phyloP scores from a whole-genome alignment of 257 asterid genomes.

The Plectranthus barbatus region DNA sequence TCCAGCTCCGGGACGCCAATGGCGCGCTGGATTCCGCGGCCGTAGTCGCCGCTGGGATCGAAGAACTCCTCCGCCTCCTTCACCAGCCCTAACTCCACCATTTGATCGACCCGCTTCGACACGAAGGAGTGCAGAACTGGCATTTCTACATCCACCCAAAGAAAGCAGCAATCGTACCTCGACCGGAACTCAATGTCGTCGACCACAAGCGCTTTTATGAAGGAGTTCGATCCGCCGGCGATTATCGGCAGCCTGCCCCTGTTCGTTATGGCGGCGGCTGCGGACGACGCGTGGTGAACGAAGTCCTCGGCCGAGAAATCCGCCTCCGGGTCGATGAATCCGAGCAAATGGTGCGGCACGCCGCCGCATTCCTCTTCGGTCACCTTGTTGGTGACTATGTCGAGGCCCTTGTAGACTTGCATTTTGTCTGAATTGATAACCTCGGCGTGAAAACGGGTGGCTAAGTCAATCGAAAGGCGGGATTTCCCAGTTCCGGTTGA shows the following conservation, averaged over 20 bases:
- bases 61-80: constrained; percentile 51
- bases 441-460: constrained; percentile 55
- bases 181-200: constrained; percentile 37
- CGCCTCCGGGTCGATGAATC: constrained; percentile 34
- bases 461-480: constrained; percentile 69
- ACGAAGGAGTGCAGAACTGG: constrained; percentile 39
- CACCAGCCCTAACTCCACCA: constrained; percentile 55
- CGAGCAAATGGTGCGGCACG: too few relatives aligned
- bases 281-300: constrained; percentile 36
- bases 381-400: constrained; percentile 55
- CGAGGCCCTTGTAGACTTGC: constrained; percentile 56
- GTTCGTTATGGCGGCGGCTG: constrained; percentile 31
- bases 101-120: constrained; percentile 54
- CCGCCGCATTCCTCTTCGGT: constrained; percentile 51
- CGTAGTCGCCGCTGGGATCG: constrained; percentile 40
- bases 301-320: constrained; percentile 58
- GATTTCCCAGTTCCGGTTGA: constrained; percentile 87
- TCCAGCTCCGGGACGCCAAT: constrained; percentile 79
- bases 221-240: constrained; percentile 84
- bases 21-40: constrained; percentile 55
- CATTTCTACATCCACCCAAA: constrained; percentile 62
- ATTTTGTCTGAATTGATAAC: constrained; percentile 75
- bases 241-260: constrained; percentile 55
- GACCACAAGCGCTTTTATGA: constrained; percentile 46
- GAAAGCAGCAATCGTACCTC: constrained; percentile 50